Evolutionary conservation across 1,284 basidiomycete genomes (phyloP).

Genomic region (Cutaneotrichosporon dermatis): DNA sequence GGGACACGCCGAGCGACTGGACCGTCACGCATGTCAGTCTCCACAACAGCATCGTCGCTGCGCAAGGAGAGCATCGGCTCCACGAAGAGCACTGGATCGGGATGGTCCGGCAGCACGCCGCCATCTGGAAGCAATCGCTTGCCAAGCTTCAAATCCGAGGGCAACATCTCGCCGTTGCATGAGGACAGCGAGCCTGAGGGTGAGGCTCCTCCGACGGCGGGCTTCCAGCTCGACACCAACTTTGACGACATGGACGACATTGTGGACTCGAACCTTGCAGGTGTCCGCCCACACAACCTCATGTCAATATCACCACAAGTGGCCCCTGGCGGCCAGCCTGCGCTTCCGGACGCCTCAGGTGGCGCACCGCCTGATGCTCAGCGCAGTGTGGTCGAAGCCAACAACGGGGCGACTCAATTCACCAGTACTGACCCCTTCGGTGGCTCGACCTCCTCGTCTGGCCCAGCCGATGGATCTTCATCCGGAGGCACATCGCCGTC

Average conservation of each 20-base stretch:
- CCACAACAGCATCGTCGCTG: constrained; percentile 5
- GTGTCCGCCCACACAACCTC: not conserved
- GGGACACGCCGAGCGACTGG: not conserved
- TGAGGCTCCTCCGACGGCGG: not conserved
- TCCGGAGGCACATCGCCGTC: constrained; percentile 31
- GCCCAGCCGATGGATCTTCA: not conserved
- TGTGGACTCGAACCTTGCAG: constrained; percentile 52
- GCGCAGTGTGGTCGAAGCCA: too few species aligned
- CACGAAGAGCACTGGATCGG: not conserved
- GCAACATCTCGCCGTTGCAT: constrained; percentile 32
- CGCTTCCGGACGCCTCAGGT: too few species aligned
- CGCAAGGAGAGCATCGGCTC: constrained; percentile 9
- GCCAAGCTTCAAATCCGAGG: constrained; percentile 6
- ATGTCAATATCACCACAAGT: not conserved
- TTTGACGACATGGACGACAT: constrained; percentile 80
- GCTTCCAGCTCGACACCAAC: constrained; percentile 66
- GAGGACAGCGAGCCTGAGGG: constrained; percentile 23
- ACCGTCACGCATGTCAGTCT: constrained; percentile 3
- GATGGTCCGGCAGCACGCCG: not conserved
- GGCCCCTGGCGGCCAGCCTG: too few species aligned
- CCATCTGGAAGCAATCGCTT: not conserved
- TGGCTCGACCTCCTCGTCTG: not conserved
- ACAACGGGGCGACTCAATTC: not conserved
- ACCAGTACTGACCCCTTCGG: constrained; percentile 13
- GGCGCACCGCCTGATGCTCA: too few species aligned